These are phyloP conservation scores for Phytopythium oedochilum DNA, from an alignment of 352 stramenopile genomes.

Conservation along the genomic window DNA sequence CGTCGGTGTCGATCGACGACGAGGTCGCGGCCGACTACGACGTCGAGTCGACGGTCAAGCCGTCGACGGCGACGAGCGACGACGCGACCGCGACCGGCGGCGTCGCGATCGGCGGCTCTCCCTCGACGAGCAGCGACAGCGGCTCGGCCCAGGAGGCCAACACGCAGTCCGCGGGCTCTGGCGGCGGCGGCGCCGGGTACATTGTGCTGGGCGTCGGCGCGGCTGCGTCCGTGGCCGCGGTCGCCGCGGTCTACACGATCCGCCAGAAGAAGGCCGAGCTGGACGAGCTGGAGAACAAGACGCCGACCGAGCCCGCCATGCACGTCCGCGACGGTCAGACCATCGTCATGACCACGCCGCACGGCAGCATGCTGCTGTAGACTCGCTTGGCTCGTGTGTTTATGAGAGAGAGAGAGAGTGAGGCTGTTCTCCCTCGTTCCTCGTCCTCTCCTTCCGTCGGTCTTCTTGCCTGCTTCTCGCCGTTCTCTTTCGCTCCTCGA, in stretches of 20 bases:
- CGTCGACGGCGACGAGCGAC: slow-evolving; percentile 2
- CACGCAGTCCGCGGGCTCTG: slow-evolving; percentile 13
- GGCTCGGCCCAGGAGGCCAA: slow-evolving; percentile 19
- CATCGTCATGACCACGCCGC: slow-evolving; percentile 48
- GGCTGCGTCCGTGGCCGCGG: slow-evolving; percentile 23
- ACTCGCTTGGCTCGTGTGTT: neutral
- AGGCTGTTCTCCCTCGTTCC: neutral
- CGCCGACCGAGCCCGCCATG: slow-evolving; percentile 20
- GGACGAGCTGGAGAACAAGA: slow-evolving; percentile 57
- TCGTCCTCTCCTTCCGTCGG: neutral
- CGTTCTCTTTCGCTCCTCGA: too few relatives aligned
- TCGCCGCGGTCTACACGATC: slow-evolving; percentile 39
- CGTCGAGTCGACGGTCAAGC: neutral
- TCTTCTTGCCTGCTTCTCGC: too few relatives aligned
- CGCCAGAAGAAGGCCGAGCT: slow-evolving; percentile 55
- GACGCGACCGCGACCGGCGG: slow-evolving; percentile 9
- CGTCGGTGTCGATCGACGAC: slow-evolving; percentile 7
- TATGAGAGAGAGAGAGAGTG: neutral
- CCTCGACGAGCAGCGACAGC: slow-evolving; percentile 8
- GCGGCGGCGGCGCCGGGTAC: slow-evolving; percentile 3
- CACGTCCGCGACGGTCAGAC: slow-evolving; percentile 13
- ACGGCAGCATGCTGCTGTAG: slow-evolving; percentile 39
- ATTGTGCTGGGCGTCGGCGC: slow-evolving; percentile 16
- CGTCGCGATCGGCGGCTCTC: slow-evolving; percentile 2
- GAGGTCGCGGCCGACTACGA: slow-evolving; percentile 4